These are phyloP conservation scores for Hypoxylon sp. DNA, from an alignment of 2,329 filamentous ascomycete genomes.

Conservation along the genomic window DNA sequence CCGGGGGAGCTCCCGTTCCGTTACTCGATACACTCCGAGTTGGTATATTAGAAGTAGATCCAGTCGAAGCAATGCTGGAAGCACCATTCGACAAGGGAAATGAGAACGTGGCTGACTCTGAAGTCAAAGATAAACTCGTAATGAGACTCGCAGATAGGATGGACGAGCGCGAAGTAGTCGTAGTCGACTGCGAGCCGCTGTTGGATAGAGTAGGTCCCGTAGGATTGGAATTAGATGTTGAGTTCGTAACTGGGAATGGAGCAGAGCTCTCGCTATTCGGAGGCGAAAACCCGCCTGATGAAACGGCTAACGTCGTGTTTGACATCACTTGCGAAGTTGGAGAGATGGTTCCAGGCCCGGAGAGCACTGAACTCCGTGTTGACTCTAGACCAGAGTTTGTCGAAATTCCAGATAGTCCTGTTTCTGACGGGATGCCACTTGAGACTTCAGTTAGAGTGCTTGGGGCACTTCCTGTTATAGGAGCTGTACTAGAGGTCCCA, in stretches of 20 bases:
- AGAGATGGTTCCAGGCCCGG: slow-evolving; percentile 22
- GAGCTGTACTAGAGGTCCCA: slow-evolving; percentile 45
- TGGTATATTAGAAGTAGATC: slow-evolving; percentile 13
- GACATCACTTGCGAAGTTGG: slow-evolving; percentile 23
- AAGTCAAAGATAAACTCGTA: slow-evolving; percentile 13
- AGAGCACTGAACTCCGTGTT: slow-evolving; percentile 23
- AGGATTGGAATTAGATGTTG: slow-evolving; percentile 20
- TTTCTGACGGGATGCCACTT: slow-evolving; percentile 29
- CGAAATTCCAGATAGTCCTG: slow-evolving; percentile 2
- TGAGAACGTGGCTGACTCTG: slow-evolving; percentile 16
- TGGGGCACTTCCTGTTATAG: slow-evolving; percentile 44
- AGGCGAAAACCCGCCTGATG: slow-evolving; percentile 15
- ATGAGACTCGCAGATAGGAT: slow-evolving; percentile 4
- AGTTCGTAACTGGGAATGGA: slow-evolving; percentile 28
- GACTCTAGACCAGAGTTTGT: slow-evolving; percentile 21
- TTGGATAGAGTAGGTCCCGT: slow-evolving; percentile 11
- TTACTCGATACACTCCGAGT: slow-evolving; percentile 12
- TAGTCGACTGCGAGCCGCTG: slow-evolving; percentile 10
- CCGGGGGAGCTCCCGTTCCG: slow-evolving; percentile 7
- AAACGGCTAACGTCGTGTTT: slow-evolving; percentile 16
- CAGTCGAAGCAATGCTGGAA: slow-evolving; percentile 12
- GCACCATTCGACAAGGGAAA: slow-evolving; percentile 31
- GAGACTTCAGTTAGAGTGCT: slow-evolving; percentile 16
- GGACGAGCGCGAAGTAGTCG: slow-evolving; percentile 1
- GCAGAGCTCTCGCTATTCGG: slow-evolving; percentile 19